Base-by-base conservation (phyloP, 805 yeast species). In the Wickerhamiella allomyrinae region DNA sequence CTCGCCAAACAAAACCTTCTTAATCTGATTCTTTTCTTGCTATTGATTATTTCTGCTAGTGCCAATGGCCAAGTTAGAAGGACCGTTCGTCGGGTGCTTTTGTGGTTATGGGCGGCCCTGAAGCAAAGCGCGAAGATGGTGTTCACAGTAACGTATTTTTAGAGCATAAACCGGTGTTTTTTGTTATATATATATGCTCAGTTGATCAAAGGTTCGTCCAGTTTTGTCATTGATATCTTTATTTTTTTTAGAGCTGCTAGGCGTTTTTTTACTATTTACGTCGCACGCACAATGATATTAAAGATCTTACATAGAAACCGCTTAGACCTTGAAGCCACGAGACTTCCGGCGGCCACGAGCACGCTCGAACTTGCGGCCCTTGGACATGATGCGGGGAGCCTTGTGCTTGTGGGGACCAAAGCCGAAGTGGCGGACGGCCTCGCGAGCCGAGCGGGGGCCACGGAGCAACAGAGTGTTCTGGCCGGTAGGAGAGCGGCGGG, bases 261-360 rank as follows among this genome's bases (percentile, higher is more conserved):
- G n/a, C n/a, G n/a, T n/a, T n/a, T n/a, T 27, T 22, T 34, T 36
- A 22, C 29, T 22, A 36, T 22, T 20, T 22, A 36, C 29, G 21
- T 24, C 13, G 38, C 14, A 22, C 29, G 29, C 25, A 36, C 15
- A 36, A 15, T 36, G 29, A 36, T 23, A 23, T 36, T 36, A 23
- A 23, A 22, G 17, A 36, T 22, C 39, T 37, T 27, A 20, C 22
- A 27, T 37, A 27, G 34, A 23, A 41, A 13, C 14, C 11, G 52
- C 58, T 85, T 89, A 91, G 74, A 91, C 99, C 83, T 91, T 91
- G 98, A 91, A 91, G 77, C 95, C 99, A 80, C 93, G 86, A 59
- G 97, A 87, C 70, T 76, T 80, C 77, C 99, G 79, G 73, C 81
- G 93, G 80, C 99, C 99, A 84, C 99, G 91, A 65, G 96, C 99